Base-by-base conservation (phyloP, 2,329 filamentous ascomycete species). In the Ceratocystiopsis minuta region DNA sequence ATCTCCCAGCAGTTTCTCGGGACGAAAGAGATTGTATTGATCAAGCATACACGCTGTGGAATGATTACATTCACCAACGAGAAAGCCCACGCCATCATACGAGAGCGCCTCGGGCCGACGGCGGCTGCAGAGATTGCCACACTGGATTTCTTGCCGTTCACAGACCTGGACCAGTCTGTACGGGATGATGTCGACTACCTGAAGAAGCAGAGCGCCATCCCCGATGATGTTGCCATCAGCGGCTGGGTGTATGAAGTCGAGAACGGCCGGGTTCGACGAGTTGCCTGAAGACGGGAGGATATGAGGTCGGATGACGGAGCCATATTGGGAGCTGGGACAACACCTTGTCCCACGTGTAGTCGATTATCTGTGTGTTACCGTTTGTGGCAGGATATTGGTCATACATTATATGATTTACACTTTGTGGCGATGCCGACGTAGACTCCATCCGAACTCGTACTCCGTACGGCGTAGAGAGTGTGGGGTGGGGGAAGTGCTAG, bases 1-100 rank as follows among this genome's bases (percentile, higher is more conserved):
- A 84, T 90, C 52, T 86, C 80, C 0, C 68, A 90, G 59, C 81
- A 88, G 55, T 65, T 88, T 9, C 68, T 90, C 0, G 80, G 78
- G 10, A 90, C 83, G 0, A 66, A 68, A 1, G 82, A 88, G 57
- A 76, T 90, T 39, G 57, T 87, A 16, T 55, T 87, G 18, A 65
- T 87, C 51, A 83, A 85, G 61, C 78, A 84, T 48, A 82, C 77
- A 1, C 75, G 72, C 9, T 85, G 79, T 52, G 80, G 80, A n/a
- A 83, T 83, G 79, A 59, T 81, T 43, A 80, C 71, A 0, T 80
- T 83, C 51, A 67, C 64, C 28, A 75, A 81, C 49, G 62, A 66
- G 24, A 68, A n/a, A 32, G 67, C 72, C 6, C 62, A 64, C 36
- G 58, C 51, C 1, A 52, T 75, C 16, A 68, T 85, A 14, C 65